Evolutionary conservation across 768 basidiomycete species (phyloP), one percentile per base, ranked within the genome.

Genomic region (Porpolomopsis calyptriformis): DNA sequence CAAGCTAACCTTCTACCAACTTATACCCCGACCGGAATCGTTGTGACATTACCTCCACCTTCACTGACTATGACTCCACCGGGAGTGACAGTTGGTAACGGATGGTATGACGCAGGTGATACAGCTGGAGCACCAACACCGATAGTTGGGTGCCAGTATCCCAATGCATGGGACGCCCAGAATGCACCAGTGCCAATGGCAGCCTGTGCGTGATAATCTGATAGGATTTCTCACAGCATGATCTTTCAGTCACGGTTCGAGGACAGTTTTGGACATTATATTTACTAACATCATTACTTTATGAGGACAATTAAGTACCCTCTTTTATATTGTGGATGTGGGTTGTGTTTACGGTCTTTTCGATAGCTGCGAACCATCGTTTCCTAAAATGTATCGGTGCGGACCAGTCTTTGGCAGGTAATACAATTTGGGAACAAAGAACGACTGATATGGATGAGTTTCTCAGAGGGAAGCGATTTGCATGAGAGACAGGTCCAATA

Each of bases 71-170:
- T 69, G 39, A 53, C 67, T 52, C 46, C 69, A 48, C 49, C 69
- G 10, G 52, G 58, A 44, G 33, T 41, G 26, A 16, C 22, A 3
- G 34, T 20, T 8, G 40, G 40, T 16, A 37, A 43, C 27, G 94
- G 93, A 27, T 98, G 96, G 94, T 66, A 70, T 45, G 85, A 66
- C 68, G 71, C 71, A 1, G 93, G 91, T 3, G 72, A 64, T 49
- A 80, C 66, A 6, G 67, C 68, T 11, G 71, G 73, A 11, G 71
- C 78, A 51, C 74, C 71, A 59, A 79, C 78, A 11, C 65, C 71
- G 3, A 70, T 79, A 18, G 55, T 68, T 5, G 76, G 74, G 3
- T 85, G 82, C 59, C 49, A 60, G 2, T 82, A 82, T 58, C 77
- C 74, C 19, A 64, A 78, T 54, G 50, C 64, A 0, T 73, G 67